Percentiles rank a stretch among this genome's conserved stretches.
These are phyloP conservation scores for Salix arbutifolia DNA, from an alignment of 345 rosid genomes.

Conservation along the genomic window DNA sequence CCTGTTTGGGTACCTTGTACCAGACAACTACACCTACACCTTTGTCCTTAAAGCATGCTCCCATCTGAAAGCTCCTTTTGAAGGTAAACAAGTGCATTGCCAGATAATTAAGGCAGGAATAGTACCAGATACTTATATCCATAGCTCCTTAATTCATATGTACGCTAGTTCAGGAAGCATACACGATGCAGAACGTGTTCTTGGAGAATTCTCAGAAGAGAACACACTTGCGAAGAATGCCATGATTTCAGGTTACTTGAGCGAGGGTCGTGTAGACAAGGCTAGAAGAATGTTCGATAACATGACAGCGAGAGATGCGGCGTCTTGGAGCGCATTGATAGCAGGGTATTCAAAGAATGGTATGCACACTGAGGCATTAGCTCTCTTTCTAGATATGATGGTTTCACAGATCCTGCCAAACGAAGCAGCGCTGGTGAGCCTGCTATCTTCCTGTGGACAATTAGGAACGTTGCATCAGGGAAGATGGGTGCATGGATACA, in stretches of 20 bases:
- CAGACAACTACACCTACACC: conserved; percentile 11
- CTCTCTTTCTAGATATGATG: conserved; percentile 24
- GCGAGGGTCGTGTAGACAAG: conserved; percentile 1
- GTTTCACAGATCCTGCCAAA: conserved; percentile 14
- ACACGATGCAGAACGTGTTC: conserved; percentile 3
- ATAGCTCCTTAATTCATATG: conserved; percentile 12
- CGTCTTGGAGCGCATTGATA: conserved; percentile 11
- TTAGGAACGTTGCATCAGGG: conserved; percentile 22
- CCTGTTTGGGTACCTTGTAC: background rate
- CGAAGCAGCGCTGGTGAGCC: conserved; percentile 21
- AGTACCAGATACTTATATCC: conserved; percentile 5
- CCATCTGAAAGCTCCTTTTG: background rate
- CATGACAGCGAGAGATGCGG: conserved; percentile 3
- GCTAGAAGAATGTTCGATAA: conserved; percentile 5
- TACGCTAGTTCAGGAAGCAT: conserved; percentile 3
- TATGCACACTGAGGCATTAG: conserved; percentile 18
- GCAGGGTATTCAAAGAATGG: conserved; percentile 12
- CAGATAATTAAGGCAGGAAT: conserved; percentile 15
- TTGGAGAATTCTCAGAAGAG: conserved; percentile 9
- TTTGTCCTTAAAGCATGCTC: conserved; percentile 10
- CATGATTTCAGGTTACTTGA: conserved; percentile 14
- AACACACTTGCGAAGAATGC: conserved; percentile 1
- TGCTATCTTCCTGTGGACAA: conserved; percentile 18
- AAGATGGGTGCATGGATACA: conserved; percentile 26
- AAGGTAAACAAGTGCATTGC: conserved; percentile 13